A percentile compares a stretch with the other conserved stretches of the same genome.
These are phyloP conservation scores for Cutaneotrichosporon cyanovorans DNA, from an alignment of 1,284 basidiomycete genomes.

Conservation along the genomic window DNA sequence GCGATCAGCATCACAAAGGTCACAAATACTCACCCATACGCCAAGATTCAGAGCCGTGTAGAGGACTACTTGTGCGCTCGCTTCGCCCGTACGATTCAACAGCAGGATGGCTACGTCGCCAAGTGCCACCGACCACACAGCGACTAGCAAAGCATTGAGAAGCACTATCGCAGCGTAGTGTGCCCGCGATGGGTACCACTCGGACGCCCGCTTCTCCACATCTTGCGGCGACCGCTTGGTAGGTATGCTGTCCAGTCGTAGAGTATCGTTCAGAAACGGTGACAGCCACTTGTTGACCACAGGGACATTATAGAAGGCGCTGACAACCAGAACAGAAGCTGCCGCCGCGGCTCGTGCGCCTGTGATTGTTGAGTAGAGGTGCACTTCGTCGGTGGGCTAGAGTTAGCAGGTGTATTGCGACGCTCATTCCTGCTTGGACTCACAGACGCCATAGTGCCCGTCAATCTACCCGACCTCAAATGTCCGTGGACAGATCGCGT, in stretches of 20 bases:
- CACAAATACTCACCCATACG: background rate
- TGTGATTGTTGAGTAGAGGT: background rate
- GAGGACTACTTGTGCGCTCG: background rate
- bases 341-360: background rate
- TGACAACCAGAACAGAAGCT: background rate
- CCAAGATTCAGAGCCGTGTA: background rate
- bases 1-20: background rate
- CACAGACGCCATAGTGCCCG: slow-evolving; percentile 11
- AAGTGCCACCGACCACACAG: slow-evolving; percentile 30
- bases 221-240: slow-evolving; percentile 3
- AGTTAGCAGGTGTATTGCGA: too few species aligned
- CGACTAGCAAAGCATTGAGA: slow-evolving; percentile 22
- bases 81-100: too few species aligned
- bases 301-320: slow-evolving; percentile 2
- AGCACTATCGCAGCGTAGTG: slow-evolving; percentile 19
- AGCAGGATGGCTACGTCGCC: too few species aligned
- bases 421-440: too few species aligned
- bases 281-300: background rate
- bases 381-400: background rate
- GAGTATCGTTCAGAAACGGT: slow-evolving; percentile 11
- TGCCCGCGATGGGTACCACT: slow-evolving; percentile 3
- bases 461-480: too few species aligned
- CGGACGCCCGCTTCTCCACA: background rate
- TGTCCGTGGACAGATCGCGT: too few species aligned
- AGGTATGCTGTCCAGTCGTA: slow-evolving; percentile 6